These are phyloP conservation scores for Rutstroemia sp. DNA, from an alignment of 2,329 filamentous ascomycete genomes.

Conservation along the genomic window DNA sequence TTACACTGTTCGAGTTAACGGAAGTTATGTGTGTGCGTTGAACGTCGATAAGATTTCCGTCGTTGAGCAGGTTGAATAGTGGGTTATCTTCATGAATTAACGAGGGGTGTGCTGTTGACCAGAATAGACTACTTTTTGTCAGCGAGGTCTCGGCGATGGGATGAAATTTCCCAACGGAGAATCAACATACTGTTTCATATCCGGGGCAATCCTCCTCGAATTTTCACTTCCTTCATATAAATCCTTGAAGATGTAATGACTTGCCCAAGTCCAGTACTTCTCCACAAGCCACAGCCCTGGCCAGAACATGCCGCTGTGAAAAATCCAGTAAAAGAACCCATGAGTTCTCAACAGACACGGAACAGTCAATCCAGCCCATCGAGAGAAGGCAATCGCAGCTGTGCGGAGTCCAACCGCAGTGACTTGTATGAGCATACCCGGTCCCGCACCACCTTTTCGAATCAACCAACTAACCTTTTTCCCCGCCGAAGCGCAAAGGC, in stretches of 20 bases:
- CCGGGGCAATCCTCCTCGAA: conserved; percentile 5
- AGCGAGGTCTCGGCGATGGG: background rate
- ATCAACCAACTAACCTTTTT: conserved; percentile 19
- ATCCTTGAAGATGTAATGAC: conserved; percentile 5
- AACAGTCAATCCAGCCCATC: conserved; percentile 1
- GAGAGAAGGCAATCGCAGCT: conserved; percentile 6
- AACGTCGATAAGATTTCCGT: background rate
- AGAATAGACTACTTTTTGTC: conserved; percentile 1
- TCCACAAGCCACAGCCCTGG: conserved; percentile 4
- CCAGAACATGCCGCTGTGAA: conserved; percentile 12
- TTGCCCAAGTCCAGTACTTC: conserved; percentile 7
- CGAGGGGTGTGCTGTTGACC: conserved; percentile 5
- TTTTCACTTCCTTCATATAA: conserved; percentile 5
- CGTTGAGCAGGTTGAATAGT: conserved; percentile 1
- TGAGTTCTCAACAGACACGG: conserved; percentile 4
- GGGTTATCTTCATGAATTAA: conserved; percentile 2
- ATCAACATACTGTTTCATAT: conserved; percentile 2
- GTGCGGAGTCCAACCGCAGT: conserved; percentile 6
- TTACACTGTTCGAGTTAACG: background rate
- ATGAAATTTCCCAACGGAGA: background rate
- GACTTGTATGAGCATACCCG: conserved; percentile 7
- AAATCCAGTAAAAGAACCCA: conserved; percentile 13
- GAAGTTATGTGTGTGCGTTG: conserved; percentile 4
- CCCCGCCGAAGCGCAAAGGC: conserved; percentile 7
- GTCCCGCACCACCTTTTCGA: conserved; percentile 12